Conservation (phyloP, 345 rosid species). For the Boechera stricta region DNA sequence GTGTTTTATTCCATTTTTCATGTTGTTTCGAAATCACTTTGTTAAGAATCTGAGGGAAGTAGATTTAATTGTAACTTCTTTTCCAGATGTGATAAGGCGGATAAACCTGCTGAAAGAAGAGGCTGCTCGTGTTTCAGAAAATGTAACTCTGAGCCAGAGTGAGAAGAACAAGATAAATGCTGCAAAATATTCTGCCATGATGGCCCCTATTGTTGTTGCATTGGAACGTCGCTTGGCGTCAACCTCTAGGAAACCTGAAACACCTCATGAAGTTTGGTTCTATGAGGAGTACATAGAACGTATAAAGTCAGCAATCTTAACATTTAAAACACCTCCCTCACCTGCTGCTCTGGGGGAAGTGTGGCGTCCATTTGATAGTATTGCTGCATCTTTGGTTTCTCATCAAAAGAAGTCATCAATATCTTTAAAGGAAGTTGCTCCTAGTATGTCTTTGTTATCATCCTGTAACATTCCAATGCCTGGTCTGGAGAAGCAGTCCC, state of each 20-base stretch:
- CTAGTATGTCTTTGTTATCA: conserved; percentile 75
- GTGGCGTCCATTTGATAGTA: conserved; percentile 85
- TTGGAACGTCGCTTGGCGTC: conserved; percentile 92
- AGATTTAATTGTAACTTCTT: conserved; percentile 24
- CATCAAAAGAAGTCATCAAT: conserved; percentile 82
- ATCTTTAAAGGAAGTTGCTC: conserved; percentile 86
- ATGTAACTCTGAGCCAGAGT: conserved; percentile 79
- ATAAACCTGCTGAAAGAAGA: conserved; percentile 86
- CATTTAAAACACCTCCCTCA: conserved; percentile 79
- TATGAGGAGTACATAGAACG: conserved; percentile 69
- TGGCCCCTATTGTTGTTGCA: conserved; percentile 90
- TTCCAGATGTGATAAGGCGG: conserved; percentile 86
- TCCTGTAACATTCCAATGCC: conserved; percentile 96
- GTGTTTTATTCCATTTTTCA: conserved; percentile 20
- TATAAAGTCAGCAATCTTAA: conserved; percentile 66
- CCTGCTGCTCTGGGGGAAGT: conserved; percentile 79
- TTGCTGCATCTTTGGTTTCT: conserved; percentile 84
- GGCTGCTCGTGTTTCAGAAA: conserved; percentile 83
- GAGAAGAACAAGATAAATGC: conserved; percentile 89
- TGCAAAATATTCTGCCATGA: conserved; percentile 93
- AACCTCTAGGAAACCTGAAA: conserved; percentile 83
- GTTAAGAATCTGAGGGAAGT: conserved; percentile 3
- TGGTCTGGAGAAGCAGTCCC: conserved; percentile 81
- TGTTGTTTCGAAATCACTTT: conserved; percentile 17
- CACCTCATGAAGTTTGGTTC: conserved; percentile 93